A percentile compares a stretch with the other conserved stretches of the same genome.
Evolutionary conservation across 75 land plant species (phyloP).

Genomic region (Azolla pinnata): DNA sequence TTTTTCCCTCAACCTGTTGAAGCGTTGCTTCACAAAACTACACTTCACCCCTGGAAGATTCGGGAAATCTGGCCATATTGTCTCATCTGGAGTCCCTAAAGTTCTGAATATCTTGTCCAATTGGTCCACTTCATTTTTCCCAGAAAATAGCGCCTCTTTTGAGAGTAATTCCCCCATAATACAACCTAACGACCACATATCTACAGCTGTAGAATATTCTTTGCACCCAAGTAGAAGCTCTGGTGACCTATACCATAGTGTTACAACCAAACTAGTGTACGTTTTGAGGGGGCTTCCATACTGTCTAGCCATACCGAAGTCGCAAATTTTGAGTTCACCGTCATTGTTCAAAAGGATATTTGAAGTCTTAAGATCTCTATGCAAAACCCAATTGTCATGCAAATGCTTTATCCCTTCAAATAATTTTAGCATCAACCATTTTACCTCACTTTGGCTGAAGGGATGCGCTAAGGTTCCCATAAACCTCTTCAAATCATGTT

Average conservation of each 20-base stretch:
- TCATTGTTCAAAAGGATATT: constrained; percentile 89
- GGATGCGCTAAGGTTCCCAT: constrained; percentile 96
- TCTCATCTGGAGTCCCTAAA: constrained; percentile 92
- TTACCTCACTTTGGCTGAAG: constrained; percentile 94
- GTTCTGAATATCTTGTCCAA: constrained; percentile 86
- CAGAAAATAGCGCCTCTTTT: constrained; percentile 82
- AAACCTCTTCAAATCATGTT: constrained; percentile 88
- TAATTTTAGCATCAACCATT: constrained; percentile 92
- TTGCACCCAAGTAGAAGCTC: constrained; percentile 85
- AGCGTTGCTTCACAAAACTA: constrained; percentile 84
- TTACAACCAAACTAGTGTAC: constrained; percentile 93
- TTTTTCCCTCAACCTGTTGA: constrained; percentile 79
- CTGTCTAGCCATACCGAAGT: constrained; percentile 93
- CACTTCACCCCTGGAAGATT: constrained; percentile 70
- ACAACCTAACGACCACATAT: constrained; percentile 99
- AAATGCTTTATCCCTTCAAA: constrained; percentile 87
- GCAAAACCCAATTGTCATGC: constrained; percentile 99
- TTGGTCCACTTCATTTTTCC: constrained; percentile 82
- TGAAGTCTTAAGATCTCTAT: constrained; percentile 94
- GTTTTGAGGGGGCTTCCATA: constrained; percentile 96
- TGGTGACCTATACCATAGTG: constrained; percentile 99
- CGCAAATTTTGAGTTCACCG: constrained; percentile 97
- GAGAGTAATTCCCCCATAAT: constrained; percentile 96
- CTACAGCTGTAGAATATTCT: constrained; percentile 92
- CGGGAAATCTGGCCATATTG: constrained; percentile 89